phyloP scores from a whole-genome alignment of 2,329 filamentous ascomycete genomes.

The Verticillium longisporum region DNA sequence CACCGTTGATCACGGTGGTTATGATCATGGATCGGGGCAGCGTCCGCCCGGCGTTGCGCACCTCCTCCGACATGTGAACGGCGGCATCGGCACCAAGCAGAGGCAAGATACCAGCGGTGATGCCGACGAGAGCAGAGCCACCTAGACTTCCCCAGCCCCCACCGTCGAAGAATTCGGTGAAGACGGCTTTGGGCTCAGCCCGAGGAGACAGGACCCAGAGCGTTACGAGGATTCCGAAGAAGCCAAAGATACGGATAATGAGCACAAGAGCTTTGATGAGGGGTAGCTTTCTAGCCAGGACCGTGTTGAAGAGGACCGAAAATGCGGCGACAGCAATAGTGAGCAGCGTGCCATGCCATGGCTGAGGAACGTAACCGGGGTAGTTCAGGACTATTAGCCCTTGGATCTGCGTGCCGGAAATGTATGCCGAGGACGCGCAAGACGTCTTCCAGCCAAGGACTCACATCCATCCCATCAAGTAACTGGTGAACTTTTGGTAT shows the following conservation, averaged over 20 bases:
- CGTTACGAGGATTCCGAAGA: conserved; percentile 23
- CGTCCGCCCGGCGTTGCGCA: conserved; percentile 20
- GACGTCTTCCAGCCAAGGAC: conserved; percentile 37
- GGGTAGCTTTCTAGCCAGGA: conserved; percentile 29
- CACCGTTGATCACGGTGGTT: conserved; percentile 22
- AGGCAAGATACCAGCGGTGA: conserved; percentile 27
- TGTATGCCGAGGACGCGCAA: conserved; percentile 30
- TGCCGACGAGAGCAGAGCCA: conserved; percentile 28
- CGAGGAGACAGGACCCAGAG: conserved; percentile 28
- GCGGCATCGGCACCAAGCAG: conserved; percentile 23
- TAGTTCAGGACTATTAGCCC: conserved; percentile 31
- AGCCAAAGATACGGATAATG: conserved; percentile 26
- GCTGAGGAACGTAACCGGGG: conserved; percentile 22
- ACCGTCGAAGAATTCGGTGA: conserved; percentile 21
- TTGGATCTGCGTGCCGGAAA: conserved; percentile 37
- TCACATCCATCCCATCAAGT: conserved; percentile 39
- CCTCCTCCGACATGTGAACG: conserved; percentile 28
- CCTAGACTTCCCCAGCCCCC: conserved; percentile 23
- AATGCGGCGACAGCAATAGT: conserved; percentile 32
- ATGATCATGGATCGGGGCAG: conserved; percentile 25
- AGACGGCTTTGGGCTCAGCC: conserved; percentile 16
- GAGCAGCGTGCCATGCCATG: conserved; percentile 36
- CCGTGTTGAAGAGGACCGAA: conserved; percentile 36
- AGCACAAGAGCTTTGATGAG: conserved; percentile 34
- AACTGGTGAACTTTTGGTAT: conserved; percentile 46